Evolutionary conservation across 352 stramenopile genomes (phyloP), one percentile per base, ranked within the genome.

Genomic region (Phytophthora litchii): DNA sequence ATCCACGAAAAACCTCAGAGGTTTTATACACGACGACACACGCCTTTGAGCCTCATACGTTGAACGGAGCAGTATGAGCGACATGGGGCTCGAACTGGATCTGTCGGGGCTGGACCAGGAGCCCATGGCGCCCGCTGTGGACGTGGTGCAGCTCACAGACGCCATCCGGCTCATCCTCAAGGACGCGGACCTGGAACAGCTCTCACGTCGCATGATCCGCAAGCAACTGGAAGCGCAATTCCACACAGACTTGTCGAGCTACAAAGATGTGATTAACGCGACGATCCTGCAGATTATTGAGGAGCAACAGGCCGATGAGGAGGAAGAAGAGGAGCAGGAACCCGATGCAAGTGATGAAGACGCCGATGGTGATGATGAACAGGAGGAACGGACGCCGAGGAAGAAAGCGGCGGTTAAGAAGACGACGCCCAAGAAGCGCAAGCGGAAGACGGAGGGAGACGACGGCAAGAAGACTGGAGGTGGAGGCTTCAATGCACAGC

Each of bases 171-270:
- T 62, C 31, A 95, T 95, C 65, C 80, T 95, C 11, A 70, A 83
- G 58, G 76, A 88, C 54, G 86, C 84, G 19, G 85, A 95, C 63
- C 70, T 95, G 48, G 83, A 93, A 67, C 83, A 92, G 68, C 80
- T 95, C 55, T 92, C 82, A 31, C 84, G 86, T 13, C 83, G 85
- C 51, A 92, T 92, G 83, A 89, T 95, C 67, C 84, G 86, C 52
- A 92, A 92, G 74, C 83, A 95, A 68, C 72, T 95, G 41, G 86
- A 95, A 51, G 57, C 65, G 44, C 72, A 90, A 67, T 94, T 95
- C 65, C 62, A 78, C 57, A 80, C 74, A 42, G 84, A 92, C 59
- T 64, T 95, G 61, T 91, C 80, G 12, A 74, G 69, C 45, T 86
- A 92, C 60, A 95, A 95, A 67, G 83, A 89, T 52, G 80, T 78